Base-by-base conservation (phyloP, 2,329 filamentous ascomycete species). In the Zymoseptoria ardabiliae region DNA sequence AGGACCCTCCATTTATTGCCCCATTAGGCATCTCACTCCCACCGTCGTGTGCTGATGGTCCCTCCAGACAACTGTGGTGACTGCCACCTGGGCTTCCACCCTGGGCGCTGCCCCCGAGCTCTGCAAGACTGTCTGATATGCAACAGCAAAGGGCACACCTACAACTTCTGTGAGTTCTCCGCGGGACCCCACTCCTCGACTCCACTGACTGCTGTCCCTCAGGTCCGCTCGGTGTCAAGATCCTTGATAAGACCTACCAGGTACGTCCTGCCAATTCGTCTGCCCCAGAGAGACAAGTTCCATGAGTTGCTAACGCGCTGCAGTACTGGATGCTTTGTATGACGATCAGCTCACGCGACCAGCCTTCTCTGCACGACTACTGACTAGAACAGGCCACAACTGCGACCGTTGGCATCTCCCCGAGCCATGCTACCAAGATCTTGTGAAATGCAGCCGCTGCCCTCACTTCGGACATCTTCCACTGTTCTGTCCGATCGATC, bases 351-450 rank as follows among this genome's bases (percentile, higher is more conserved):
- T n/a, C 20, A 20, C 50, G 20, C 22, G 50, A 21, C n/a, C 13
- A 21, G 50, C 19, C 22, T 13, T 20, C 20, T 21, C 5, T 22
- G 50, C 35, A 45, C 13, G 2, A 21, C n/a, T 11, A 51, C 20
- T 23, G 8, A 51, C 50, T 19, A 8, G 9, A 20, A 4, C n/a
- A 51, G 50, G 50, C 22, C 50, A 65, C 55, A 69, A 69, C 57
- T 69, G 67, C 53, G 67, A 68, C 53, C 22, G 30, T 10, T 67
- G 67, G 67, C 67, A 69, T 50, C 64, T 69, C 7, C 67, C 67
- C 3, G 10, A 52, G 1, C 64, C 66, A 3, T 69, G 67, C 48
- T 11, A 49, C 21, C 19, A 41, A 1, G 35, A 54, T 1, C 19
- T 65, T 13, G 28, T 61, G 13, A 13, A 56, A 5, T 69, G 67